Conservation (phyloP, 306 rosid species). For the Cicer judaicum region DNA sequence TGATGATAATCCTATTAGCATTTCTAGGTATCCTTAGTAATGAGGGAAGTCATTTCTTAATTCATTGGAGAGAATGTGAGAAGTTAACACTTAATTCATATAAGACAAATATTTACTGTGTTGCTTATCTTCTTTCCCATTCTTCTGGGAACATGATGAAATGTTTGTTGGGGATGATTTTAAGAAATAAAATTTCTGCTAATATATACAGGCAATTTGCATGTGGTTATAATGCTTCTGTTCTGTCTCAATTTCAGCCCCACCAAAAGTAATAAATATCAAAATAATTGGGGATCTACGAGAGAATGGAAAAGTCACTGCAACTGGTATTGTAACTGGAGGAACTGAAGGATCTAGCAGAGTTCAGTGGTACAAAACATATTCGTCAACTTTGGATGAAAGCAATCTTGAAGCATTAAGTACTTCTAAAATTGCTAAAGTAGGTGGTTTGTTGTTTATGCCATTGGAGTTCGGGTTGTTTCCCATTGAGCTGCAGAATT, state of each 20-base stretch:
- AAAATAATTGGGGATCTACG: constrained; percentile 82
- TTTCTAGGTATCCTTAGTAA: not conserved
- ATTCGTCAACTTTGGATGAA: constrained; percentile 66
- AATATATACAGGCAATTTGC: constrained; percentile 12
- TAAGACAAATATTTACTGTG: constrained; percentile 16
- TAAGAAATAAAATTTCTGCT: constrained; percentile 13
- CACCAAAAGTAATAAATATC: constrained; percentile 77
- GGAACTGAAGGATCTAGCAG: constrained; percentile 94
- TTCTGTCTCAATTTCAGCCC: constrained; percentile 70
- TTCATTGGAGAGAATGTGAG: not conserved
- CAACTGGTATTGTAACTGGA: constrained; percentile 82
- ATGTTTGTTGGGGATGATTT: not conserved
- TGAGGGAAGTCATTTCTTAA: not conserved
- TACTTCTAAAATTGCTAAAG: constrained; percentile 78
- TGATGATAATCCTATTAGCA: too few relatives aligned
- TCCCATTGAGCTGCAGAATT: constrained; percentile 8
- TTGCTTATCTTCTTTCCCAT: constrained; percentile 34
- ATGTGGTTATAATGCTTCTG: constrained; percentile 25
- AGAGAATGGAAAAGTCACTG: constrained; percentile 89
- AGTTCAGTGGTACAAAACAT: constrained; percentile 96
- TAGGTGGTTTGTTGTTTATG: constrained; percentile 14
- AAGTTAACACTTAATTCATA: not conserved
- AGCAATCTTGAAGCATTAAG: constrained; percentile 79
- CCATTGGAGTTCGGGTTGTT: not conserved
- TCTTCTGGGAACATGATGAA: constrained; percentile 26